A percentile compares a stretch with the other conserved stretches of the same genome.
Evolutionary conservation across 257 asterid species (phyloP).

Genomic region (Nicotiana undulata): DNA sequence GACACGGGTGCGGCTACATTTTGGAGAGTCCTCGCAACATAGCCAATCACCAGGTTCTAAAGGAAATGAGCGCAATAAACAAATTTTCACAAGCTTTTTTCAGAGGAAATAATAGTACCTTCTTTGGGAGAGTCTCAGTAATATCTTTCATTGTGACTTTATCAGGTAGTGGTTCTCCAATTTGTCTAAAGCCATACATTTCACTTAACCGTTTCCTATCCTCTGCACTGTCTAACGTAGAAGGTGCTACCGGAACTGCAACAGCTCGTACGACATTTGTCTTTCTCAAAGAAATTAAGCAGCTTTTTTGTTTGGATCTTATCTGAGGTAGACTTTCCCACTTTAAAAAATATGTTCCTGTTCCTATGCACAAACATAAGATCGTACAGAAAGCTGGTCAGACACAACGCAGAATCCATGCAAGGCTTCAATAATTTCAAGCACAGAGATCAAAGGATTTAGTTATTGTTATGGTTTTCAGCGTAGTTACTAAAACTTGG

Average conservation of each 20-base stretch:
- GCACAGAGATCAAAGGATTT: background rate
- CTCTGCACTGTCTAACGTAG: constrained; percentile 48
- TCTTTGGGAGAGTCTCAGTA: constrained; percentile 67
- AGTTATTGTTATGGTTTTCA: background rate
- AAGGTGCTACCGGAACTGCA: constrained; percentile 59
- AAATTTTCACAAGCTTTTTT: background rate
- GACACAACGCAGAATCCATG: background rate
- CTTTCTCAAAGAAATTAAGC: constrained; percentile 36
- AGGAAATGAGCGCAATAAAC: background rate
- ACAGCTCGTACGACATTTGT: constrained; percentile 49
- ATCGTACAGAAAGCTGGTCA: background rate
- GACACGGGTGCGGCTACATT: too few species aligned
- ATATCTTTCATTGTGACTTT: constrained; percentile 66
- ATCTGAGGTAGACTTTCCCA: constrained; percentile 43
- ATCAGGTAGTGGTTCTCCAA: constrained; percentile 91
- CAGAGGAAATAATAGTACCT: constrained; percentile 34
- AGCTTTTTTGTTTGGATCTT: constrained; percentile 29
- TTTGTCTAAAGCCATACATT: constrained; percentile 77
- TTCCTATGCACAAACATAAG: constrained; percentile 1
- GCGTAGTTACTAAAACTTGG: background rate
- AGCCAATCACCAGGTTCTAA: background rate
- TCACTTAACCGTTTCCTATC: constrained; percentile 43
- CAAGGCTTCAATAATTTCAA: background rate
- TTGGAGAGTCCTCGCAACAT: too few species aligned
- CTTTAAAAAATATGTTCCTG: constrained; percentile 53